Conservation (phyloP, 768 basidiomycete species). For the Pleurotus tuoliensis region DNA sequence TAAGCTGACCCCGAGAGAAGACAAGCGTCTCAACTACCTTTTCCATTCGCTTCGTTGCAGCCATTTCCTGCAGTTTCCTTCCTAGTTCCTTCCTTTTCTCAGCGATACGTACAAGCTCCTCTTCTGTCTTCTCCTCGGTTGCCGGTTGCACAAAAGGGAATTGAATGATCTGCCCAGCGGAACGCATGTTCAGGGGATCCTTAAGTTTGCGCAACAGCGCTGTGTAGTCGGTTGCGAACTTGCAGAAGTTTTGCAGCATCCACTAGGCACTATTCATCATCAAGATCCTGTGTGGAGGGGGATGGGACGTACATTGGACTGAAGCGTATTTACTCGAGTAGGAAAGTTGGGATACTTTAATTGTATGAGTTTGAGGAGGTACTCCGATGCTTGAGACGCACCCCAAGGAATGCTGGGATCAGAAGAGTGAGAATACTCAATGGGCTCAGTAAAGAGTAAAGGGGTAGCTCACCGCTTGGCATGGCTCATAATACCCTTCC, state of each 20-base stretch:
- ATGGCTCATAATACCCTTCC: conserved; percentile 79
- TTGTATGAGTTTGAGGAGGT: conserved; percentile 89
- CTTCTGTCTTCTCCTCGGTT: conserved; percentile 84
- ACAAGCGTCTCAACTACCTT: conserved; percentile 48
- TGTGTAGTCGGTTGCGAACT: conserved; percentile 76
- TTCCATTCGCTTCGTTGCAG: conserved; percentile 78
- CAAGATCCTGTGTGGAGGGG: background rate
- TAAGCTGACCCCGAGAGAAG: background rate
- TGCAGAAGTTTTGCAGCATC: conserved; percentile 87
- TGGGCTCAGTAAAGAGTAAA: too few species aligned
- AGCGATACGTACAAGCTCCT: conserved; percentile 72
- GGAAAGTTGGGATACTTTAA: conserved; percentile 95
- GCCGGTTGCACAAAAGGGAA: conserved; percentile 75
- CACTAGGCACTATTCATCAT: conserved; percentile 46
- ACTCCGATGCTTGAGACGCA: conserved; percentile 83
- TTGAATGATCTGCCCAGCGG: conserved; percentile 72
- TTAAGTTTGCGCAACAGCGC: conserved; percentile 61
- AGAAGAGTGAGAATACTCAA: too few species aligned
- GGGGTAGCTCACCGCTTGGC: conserved; percentile 65
- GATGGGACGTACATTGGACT: conserved; percentile 63
- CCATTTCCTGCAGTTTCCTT: conserved; percentile 84
- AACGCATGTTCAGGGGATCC: conserved; percentile 61
- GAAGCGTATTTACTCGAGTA: conserved; percentile 70
- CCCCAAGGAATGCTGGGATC: conserved; percentile 87
- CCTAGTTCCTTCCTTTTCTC: conserved; percentile 88